Percentiles rank a stretch among this genome's conserved stretches.
These are phyloP conservation scores for Prunus campanulata DNA, from an alignment of 306 rosid genomes.

Conservation along the genomic window DNA sequence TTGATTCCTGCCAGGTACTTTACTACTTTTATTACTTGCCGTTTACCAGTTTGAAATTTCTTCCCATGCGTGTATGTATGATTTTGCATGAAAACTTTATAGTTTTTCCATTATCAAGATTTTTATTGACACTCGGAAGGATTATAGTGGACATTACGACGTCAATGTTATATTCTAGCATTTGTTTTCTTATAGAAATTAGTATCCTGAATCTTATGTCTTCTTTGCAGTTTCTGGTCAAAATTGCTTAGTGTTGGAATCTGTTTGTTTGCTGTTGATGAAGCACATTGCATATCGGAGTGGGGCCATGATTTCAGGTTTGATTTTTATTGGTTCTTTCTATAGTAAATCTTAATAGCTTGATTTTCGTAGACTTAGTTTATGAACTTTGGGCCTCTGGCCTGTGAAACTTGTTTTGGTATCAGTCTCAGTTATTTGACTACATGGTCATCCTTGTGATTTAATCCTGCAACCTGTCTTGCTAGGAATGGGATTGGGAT, in stretches of 20 bases:
- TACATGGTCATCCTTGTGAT: neutral
- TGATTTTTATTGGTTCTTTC: neutral
- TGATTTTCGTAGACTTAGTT: neutral
- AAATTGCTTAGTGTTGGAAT: conserved; percentile 73
- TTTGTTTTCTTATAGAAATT: conserved; percentile 6
- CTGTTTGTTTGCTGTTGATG: conserved; percentile 87
- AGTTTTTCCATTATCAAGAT: neutral
- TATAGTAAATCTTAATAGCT: neutral
- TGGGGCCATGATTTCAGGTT: conserved; percentile 95
- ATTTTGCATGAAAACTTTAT: neutral
- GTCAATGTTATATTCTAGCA: neutral
- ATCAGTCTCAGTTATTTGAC: neutral
- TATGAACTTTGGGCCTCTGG: neutral
- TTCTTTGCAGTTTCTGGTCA: conserved; percentile 79
- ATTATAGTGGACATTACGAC: neutral
- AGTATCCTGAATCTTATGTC: conserved; percentile 5
- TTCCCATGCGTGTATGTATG: neutral
- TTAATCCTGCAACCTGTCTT: neutral
- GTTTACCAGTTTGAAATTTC: neutral
- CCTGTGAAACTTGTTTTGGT: neutral
- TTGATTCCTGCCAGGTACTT: conserved; percentile 61
- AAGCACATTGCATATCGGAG: conserved; percentile 92
- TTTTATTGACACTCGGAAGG: conserved; percentile 12
- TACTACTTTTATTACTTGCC: neutral
- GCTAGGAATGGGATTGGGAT: neutral